Evolutionary conservation across 2,329 filamentous ascomycete species (phyloP).

Genomic region (Fusarium decemcellulare): DNA sequence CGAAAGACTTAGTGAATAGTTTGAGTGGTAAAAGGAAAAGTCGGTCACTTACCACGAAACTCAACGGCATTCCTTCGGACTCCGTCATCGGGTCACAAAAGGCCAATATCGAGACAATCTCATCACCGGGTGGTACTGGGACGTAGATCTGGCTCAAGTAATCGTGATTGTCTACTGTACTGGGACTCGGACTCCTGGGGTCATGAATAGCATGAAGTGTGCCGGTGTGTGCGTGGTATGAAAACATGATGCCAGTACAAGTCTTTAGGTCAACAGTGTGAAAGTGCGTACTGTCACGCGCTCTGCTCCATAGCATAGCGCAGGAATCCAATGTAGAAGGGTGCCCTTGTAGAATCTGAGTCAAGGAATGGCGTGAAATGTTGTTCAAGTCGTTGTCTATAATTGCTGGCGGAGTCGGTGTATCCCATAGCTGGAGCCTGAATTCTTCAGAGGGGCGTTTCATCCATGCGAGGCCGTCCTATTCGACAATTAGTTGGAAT

Average conservation of each 20-base stretch:
- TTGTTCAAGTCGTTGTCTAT: background rate
- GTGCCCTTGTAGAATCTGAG: too few species aligned
- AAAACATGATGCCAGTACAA: background rate
- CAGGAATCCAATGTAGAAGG: background rate
- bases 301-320: background rate
- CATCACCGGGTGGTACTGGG: background rate
- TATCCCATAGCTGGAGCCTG: background rate
- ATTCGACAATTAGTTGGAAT: background rate
- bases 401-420: background rate
- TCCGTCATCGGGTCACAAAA: background rate
- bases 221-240: background rate
- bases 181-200: background rate
- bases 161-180: background rate
- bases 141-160: background rate
- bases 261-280: background rate
- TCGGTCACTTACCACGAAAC: background rate
- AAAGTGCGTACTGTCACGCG: background rate
- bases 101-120: background rate
- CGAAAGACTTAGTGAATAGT: too few species aligned
- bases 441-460: background rate
- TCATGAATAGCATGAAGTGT: background rate
- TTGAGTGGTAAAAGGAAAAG: too few species aligned
- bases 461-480: conserved; percentile 4
- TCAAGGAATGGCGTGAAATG: background rate
- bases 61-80: background rate